Evolutionary conservation across 768 basidiomycete species (phyloP).

Genomic region (Jaapia argillacea): DNA sequence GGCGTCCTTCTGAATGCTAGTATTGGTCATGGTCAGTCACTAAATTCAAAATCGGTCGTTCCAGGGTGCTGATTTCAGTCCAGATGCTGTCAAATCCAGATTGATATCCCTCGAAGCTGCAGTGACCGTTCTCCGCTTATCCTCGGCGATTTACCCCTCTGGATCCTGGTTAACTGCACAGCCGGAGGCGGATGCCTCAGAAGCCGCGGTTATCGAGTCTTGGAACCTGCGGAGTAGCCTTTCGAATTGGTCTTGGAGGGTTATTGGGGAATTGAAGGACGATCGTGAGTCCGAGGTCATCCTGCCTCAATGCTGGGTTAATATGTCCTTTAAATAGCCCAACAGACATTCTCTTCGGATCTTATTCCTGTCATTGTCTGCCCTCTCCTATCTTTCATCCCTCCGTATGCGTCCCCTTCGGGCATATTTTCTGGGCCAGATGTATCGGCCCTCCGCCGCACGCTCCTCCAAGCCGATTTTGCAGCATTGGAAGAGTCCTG

Average conservation of each 20-base stretch:
- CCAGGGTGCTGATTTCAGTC: neutral
- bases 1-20: conserved; percentile 74
- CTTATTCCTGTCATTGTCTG: conserved; percentile 54
- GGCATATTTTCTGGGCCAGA: conserved; percentile 28
- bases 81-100: conserved; percentile 64
- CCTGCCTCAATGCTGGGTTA: neutral
- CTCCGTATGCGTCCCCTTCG: conserved; percentile 31
- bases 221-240: conserved; percentile 60
- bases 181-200: conserved; percentile 13
- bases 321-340: conserved; percentile 19
- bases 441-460: conserved; percentile 27
- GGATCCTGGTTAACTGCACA: conserved; percentile 44
- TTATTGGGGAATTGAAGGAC: conserved; percentile 62
- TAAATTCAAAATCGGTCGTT: conserved; percentile 2
- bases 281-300: conserved; percentile 36
- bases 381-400: conserved; percentile 49
- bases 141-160: conserved; percentile 63
- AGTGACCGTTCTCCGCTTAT: conserved; percentile 56
- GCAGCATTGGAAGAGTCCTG: conserved; percentile 67
- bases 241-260: conserved; percentile 71
- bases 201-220: conserved; percentile 32
- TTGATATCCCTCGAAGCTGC: conserved; percentile 63
- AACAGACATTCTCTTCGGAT: conserved; percentile 45
- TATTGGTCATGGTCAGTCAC: conserved; percentile 57
- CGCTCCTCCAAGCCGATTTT: conserved; percentile 54